Conservation (phyloP, 2,329 filamentous ascomycete species). For the Karstenula rhodostoma region DNA sequence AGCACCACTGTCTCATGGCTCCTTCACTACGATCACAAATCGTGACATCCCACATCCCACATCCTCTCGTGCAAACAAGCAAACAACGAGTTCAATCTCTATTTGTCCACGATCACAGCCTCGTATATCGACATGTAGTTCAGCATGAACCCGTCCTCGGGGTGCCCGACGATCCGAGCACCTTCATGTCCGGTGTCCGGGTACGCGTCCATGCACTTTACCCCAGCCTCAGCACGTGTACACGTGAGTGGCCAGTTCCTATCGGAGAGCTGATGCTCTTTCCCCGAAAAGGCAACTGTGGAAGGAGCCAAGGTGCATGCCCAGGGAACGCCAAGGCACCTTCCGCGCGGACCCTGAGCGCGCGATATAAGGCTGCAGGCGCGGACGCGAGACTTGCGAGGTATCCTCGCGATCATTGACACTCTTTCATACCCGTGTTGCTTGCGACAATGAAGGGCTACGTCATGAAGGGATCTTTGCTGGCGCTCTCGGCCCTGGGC, state of each 20-base stretch:
- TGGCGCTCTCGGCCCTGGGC: slow-evolving; percentile 30
- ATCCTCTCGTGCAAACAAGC: not conserved
- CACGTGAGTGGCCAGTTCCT: slow-evolving; percentile 36
- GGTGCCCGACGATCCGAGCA: not conserved
- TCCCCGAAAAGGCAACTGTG: slow-evolving; percentile 34
- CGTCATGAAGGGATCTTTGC: slow-evolving; percentile 20
- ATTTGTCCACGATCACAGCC: not conserved
- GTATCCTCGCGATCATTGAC: slow-evolving; percentile 20
- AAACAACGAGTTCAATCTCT: not conserved
- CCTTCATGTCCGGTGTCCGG: slow-evolving; percentile 8
- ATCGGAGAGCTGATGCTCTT: slow-evolving; percentile 28
- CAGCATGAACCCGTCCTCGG: slow-evolving; percentile 1
- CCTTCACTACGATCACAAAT: no score
- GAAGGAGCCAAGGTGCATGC: slow-evolving; percentile 27
- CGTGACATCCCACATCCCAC: no score
- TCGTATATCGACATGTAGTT: not conserved
- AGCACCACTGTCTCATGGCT: no score
- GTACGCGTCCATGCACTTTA: slow-evolving; percentile 8
- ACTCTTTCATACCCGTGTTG: not conserved
- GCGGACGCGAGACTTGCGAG: slow-evolving; percentile 20
- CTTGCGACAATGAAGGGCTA: slow-evolving; percentile 33
- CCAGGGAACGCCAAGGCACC: slow-evolving; percentile 31
- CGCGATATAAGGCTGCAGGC: slow-evolving; percentile 11
- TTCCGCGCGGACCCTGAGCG: not conserved
- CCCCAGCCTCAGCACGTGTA: slow-evolving; percentile 32